Percentiles rank a stretch among this genome's conserved stretches.
These are phyloP conservation scores for Rhodotorula sp. DNA, from an alignment of 1,284 basidiomycete genomes.

Conservation along the genomic window DNA sequence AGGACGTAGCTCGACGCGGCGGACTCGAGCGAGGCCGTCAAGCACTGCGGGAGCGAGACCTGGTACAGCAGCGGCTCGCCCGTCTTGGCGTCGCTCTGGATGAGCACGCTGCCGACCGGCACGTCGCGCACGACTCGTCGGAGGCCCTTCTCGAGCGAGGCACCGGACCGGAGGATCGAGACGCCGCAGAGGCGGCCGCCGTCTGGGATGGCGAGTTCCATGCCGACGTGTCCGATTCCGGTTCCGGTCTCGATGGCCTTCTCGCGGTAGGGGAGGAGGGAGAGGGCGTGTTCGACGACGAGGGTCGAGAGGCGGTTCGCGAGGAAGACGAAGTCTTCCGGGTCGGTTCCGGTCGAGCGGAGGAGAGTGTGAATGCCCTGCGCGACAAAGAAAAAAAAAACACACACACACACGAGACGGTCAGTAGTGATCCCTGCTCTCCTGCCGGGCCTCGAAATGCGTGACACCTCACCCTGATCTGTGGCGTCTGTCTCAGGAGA, in stretches of 20 bases:
- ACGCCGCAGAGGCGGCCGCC: constrained; percentile 66
- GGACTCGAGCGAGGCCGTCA: constrained; percentile 60
- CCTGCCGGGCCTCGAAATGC: neutral
- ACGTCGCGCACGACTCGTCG: constrained; percentile 82
- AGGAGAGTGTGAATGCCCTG: constrained; percentile 63
- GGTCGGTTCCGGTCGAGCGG: constrained; percentile 53
- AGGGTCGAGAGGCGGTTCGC: constrained; percentile 79
- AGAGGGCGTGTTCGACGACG: constrained; percentile 79
- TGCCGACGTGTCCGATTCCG: constrained; percentile 60
- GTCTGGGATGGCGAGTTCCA: constrained; percentile 61
- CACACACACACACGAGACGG: too few relatives aligned
- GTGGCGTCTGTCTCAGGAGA: constrained; percentile 74
- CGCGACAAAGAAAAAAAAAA: too few relatives aligned
- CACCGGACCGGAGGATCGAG: constrained; percentile 82
- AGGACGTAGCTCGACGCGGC: constrained; percentile 77
- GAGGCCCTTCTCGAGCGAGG: constrained; percentile 86
- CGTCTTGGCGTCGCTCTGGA: constrained; percentile 75
- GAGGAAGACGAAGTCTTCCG: constrained; percentile 87
- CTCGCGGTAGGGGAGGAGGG: constrained; percentile 67
- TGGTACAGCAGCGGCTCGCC: constrained; percentile 88
- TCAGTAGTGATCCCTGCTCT: neutral
- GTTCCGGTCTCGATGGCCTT: constrained; percentile 69
- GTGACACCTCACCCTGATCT: constrained; percentile 66
- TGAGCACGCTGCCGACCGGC: constrained; percentile 80
- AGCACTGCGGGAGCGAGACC: constrained; percentile 67